Evolutionary conservation across 331 rosid species (phyloP), one percentile per base, ranked within the genome.

Genomic region (Quercus phellos): DNA sequence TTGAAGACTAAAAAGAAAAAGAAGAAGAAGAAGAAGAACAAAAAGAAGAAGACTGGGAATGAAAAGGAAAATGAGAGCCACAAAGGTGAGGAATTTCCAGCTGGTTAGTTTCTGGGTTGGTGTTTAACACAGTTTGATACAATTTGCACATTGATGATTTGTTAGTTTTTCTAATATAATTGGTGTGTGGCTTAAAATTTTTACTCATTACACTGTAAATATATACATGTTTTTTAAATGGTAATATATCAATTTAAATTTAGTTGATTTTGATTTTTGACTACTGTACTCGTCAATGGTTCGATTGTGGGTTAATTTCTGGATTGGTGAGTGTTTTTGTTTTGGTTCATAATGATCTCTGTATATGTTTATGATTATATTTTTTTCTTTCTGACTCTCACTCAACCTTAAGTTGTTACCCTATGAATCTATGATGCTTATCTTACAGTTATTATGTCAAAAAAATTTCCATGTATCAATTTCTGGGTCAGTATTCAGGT

Each of bases 91-190:
- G 81, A 64, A 24, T 17, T 68, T 27, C 84, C 75, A 73, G 17
- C 66, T 73, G 92, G 90, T 88, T 67, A 73, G 84, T 80, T 18
- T 66, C 71, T 66, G 51, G 71, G 51, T 63, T 17, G 32, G 18
- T 6, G 69, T 63, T 63, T 16, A 63, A 63, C 43, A 16, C 43
- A 17, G 13, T 51, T 63, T 38, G 34, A 75, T 73, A 68, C n/a
- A 46, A 26, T 43, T 55, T 70, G 30, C 35, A 70, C 64, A 21
- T 7, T 22, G 64, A 58, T 22, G 17, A 58, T 58, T 46, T 58
- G 64, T 4, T 58, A 8, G 30, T 58, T 58, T 60, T 60, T 13
- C 68, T 12, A 60, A 14, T 12, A 27, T 60, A 60, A 60, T 60
- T 60, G 3, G 34, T 14, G 29, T 5, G 38, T 61, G 30, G 29